A percentile compares a stretch with the other conserved stretches of the same genome.
Evolutionary conservation across 257 asterid species (phyloP).

Genomic region (Salvia rosmarinus): DNA sequence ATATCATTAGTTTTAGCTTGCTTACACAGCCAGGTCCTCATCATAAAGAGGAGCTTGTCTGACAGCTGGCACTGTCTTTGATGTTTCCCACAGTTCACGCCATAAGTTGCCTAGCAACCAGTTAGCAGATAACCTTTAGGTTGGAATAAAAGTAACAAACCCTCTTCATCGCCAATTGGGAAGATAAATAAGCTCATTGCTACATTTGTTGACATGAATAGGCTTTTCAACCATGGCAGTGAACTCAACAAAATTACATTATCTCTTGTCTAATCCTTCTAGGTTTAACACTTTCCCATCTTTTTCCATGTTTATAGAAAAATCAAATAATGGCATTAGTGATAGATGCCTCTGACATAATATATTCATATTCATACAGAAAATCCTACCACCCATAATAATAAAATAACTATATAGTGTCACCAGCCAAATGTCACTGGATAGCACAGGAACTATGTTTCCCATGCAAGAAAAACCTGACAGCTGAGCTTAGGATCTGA

Average conservation of each 20-base stretch:
- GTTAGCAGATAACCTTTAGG: slow-evolving; percentile 20
- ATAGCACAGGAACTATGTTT: slow-evolving; percentile 9
- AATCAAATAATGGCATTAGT: background rate
- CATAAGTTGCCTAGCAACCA: slow-evolving; percentile 82
- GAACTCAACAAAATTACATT: slow-evolving; percentile 1
- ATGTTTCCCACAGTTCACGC: slow-evolving; percentile 98
- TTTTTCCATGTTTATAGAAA: background rate
- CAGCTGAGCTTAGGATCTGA: background rate
- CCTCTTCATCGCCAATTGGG: slow-evolving; percentile 19
- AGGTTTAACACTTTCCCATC: background rate
- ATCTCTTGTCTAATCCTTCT: background rate
- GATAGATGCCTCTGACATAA: background rate
- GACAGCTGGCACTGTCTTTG: slow-evolving; percentile 93
- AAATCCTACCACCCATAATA: background rate
- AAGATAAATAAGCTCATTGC: slow-evolving; percentile 8
- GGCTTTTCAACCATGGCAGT: background rate
- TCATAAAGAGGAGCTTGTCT: slow-evolving; percentile 91
- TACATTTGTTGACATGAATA: background rate
- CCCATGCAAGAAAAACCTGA: background rate
- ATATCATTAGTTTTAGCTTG: slow-evolving; percentile 28
- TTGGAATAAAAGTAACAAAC: background rate
- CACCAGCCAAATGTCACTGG: background rate
- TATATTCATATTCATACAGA: background rate
- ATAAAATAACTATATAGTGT: background rate
- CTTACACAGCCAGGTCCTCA: slow-evolving; percentile 98